Base-by-base conservation (phyloP, 1,284 basidiomycete genomes). In the Cutaneotrichosporon sp. region DNA sequence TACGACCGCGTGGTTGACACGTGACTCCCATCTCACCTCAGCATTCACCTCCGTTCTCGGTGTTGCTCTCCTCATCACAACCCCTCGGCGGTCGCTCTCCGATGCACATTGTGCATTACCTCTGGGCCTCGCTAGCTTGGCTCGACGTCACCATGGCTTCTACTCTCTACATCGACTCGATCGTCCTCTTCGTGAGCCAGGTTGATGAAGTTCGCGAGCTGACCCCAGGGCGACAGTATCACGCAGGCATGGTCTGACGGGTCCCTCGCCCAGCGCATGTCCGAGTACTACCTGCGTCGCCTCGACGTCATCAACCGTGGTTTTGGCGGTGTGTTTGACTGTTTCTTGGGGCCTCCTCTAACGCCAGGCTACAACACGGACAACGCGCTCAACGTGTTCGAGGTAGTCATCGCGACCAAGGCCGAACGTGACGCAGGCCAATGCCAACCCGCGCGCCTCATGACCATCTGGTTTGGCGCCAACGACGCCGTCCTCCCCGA, bases 391-490 rank as follows among this genome's bases (percentile, higher is more conserved):
- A 85, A 86, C 1, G 80, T 88, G 27, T 82, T 91, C 57, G 80
- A 87, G 64, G 83, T 86, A 79, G 86, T 87, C 49, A 61, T 76
- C 59, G 81, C 82, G 20, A 80, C 78, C 51, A 76, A 76, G 59
- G 64, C 78, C n/a, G 76, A 80, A 47, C 78, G 79, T 47, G 66
- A 72, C 39, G 75, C 78, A 42, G 77, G 77, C 41, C 81, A 81
- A n/a, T 83, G 61, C 8, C 67, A 81, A 56, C 37, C 51, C 1
- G 79, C 90, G 41, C 81, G 81, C 43, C 72, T 93, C 19, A 76
- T 93, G 55, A 83, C 82, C 11, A 84, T 94, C 66, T 94, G 89
- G 90, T 88, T 87, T 61, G 90, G 73, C 17, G 88, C 88, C 10
- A 93, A 93, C 71, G 90, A 91, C 67, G 80, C 88, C 14, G 80